These are phyloP conservation scores for Trametes cinnabarina DNA, from an alignment of 768 basidiomycete species.

Conservation along the genomic window DNA sequence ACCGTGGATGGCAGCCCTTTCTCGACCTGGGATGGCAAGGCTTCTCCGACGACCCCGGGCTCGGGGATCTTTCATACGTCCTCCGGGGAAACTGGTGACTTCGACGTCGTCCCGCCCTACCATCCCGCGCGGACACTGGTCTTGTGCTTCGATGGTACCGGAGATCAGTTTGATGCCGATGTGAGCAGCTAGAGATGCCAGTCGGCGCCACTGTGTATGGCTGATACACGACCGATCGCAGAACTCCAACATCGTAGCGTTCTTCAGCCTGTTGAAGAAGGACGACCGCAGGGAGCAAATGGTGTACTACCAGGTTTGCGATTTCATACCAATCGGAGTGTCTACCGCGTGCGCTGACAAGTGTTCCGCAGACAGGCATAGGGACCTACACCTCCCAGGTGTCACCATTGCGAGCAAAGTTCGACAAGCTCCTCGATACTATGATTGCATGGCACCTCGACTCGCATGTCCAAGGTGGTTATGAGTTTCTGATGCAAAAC, in stretches of 20 bases:
- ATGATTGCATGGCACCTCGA: conserved; percentile 62
- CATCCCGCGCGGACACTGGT: conserved; percentile 49
- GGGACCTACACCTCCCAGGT: conserved; percentile 67
- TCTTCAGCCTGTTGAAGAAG: conserved; percentile 71
- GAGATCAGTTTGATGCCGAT: conserved; percentile 67
- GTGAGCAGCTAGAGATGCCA: conserved; percentile 35
- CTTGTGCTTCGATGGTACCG: conserved; percentile 67
- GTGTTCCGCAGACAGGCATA: conserved; percentile 55
- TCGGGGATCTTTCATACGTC: background rate
- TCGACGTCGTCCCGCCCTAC: conserved; percentile 22
- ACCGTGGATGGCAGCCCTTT: background rate
- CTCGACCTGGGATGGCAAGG: background rate
- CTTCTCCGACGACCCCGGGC: background rate
- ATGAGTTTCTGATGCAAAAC: conserved; percentile 78
- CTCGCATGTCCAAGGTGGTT: conserved; percentile 77
- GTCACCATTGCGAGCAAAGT: conserved; percentile 51
- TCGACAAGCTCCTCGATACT: conserved; percentile 55
- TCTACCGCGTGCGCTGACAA: background rate
- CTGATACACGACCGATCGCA: too few relatives aligned
- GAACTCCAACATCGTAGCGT: conserved; percentile 73
- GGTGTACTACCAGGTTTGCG: conserved; percentile 68
- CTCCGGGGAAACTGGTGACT: conserved; percentile 8
- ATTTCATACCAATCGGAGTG: too few relatives aligned
- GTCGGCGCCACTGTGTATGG: too few relatives aligned
- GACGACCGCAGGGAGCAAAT: conserved; percentile 58